These are phyloP conservation scores for Thelonectria olida DNA, from an alignment of 2,329 filamentous ascomycete species.

Conservation along the genomic window DNA sequence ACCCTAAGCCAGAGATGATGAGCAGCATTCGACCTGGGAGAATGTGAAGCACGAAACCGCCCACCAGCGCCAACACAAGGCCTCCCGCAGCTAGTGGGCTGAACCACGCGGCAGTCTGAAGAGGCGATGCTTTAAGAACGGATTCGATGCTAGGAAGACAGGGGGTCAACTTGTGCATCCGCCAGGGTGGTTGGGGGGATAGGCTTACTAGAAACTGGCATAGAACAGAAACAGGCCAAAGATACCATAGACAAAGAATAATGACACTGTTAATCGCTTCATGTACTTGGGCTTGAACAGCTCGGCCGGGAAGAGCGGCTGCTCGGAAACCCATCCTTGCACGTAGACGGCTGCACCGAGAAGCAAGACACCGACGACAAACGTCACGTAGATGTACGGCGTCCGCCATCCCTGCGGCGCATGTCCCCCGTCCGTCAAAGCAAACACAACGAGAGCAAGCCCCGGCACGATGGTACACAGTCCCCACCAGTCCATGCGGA, in stretches of 20 bases:
- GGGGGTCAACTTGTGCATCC: constrained; percentile 12
- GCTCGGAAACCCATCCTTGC: constrained; percentile 74
- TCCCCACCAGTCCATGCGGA: constrained; percentile 75
- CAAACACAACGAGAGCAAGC: constrained; percentile 75
- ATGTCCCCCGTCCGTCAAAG: constrained; percentile 77
- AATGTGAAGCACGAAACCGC: constrained; percentile 72
- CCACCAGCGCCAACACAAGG: constrained; percentile 67
- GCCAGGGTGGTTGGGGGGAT: not conserved
- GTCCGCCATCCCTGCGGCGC: constrained; percentile 75
- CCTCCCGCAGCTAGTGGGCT: constrained; percentile 74
- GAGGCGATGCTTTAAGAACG: constrained; percentile 65
- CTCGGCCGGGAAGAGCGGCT: constrained; percentile 74
- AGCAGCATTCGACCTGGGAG: constrained; percentile 72
- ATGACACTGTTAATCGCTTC: constrained; percentile 65
- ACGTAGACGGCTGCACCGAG: constrained; percentile 71
- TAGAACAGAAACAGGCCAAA: constrained; percentile 77
- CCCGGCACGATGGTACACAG: constrained; percentile 68
- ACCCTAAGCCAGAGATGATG: constrained; percentile 67
- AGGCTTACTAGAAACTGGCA: constrained; percentile 72
- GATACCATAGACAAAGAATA: constrained; percentile 74
- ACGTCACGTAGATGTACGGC: constrained; percentile 74
- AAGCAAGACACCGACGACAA: constrained; percentile 69
- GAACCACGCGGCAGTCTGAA: constrained; percentile 75
- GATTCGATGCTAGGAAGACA: constrained; percentile 61
- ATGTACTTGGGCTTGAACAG: constrained; percentile 77